A percentile compares a stretch with the other conserved stretches of the same genome.
These are phyloP conservation scores for Yamadazyma sp. DNA, from an alignment of 1,139 yeast genomes.

Conservation along the genomic window DNA sequence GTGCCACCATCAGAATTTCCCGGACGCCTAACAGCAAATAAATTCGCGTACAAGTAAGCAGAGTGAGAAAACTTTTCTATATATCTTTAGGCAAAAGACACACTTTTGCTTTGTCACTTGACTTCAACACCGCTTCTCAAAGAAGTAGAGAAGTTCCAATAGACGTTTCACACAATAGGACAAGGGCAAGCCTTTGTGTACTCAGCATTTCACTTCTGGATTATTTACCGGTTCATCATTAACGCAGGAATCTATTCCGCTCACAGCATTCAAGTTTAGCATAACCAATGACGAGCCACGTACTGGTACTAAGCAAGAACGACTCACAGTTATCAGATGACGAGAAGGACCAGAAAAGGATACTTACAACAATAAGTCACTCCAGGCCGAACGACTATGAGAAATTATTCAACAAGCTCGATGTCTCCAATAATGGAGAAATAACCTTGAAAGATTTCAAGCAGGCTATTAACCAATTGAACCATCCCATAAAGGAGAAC, in stretches of 20 bases:
- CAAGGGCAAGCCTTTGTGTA: neutral
- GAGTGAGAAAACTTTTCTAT: constrained; percentile 2
- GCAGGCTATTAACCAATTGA: constrained; percentile 49
- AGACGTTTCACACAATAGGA: neutral
- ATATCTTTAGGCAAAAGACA: neutral
- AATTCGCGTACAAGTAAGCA: constrained; percentile 3
- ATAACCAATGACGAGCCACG: constrained; percentile 4
- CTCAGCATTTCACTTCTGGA: no score
- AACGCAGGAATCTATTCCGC: neutral
- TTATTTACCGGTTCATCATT: no score
- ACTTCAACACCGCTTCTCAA: neutral
- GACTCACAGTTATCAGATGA: constrained; percentile 7
- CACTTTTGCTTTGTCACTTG: neutral
- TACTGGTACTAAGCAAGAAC: constrained; percentile 3
- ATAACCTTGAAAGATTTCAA: constrained; percentile 56
- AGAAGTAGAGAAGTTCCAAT: neutral
- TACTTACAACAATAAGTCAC: constrained; percentile 8
- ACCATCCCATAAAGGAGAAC: constrained; percentile 69
- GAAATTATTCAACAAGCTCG: constrained; percentile 47
- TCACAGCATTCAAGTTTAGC: neutral
- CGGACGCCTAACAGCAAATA: constrained; percentile 3
- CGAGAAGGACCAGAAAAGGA: constrained; percentile 9
- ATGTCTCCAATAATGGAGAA: constrained; percentile 52
- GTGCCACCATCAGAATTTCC: neutral
- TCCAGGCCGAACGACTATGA: constrained; percentile 24